Evolutionary conservation across 257 asterid genomes (phyloP), one percentile per base, ranked within the genome.

Genomic region (Solanum acaule): DNA sequence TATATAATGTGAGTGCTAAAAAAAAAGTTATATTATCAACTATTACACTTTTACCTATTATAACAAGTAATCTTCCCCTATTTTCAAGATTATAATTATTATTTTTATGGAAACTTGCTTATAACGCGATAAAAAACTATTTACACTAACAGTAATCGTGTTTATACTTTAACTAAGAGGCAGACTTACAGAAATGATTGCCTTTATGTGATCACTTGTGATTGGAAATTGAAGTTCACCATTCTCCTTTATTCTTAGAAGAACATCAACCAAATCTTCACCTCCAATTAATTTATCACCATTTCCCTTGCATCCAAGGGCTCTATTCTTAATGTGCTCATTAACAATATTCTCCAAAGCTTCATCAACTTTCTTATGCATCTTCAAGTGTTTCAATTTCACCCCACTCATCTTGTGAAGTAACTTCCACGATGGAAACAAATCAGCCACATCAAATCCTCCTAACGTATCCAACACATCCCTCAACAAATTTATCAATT

Each of bases 221-320:
- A 89, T 23, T 4, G 75, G 87, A 84, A 84, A 71, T 52, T n/a
- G 89, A 10, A 16, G 72, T 34, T 88, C 67, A 6, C 34, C 73
- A 12, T 81, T 33, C 65, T 79, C 67, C 67, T 89, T 65, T 61
- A 87, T 18, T 56, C 88, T 87, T 18, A 89, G 20, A 16, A 91
- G 77, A 79, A 89, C 90, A 61, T 91, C 91, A 31, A 89, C 87
- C 38, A 89, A 38, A 78, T 90, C 92, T 38, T 90, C 89, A n/a
- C 33, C 40, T 38, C 75, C 76, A 42, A 70, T 29, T 70, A 70
- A 15, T 29, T 3, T 18, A 29, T 70, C 77, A 25, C 65, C 15
- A 78, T 78, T 78, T 44, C 23, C 84, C 34, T 59, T 49, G 3
- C 29, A 46, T 22, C 2, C 68, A 67, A 33, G 40, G 23, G 15